phyloP scores from a whole-genome alignment of 345 rosid genomes.

The Psidium friedrichsthalianum region DNA sequence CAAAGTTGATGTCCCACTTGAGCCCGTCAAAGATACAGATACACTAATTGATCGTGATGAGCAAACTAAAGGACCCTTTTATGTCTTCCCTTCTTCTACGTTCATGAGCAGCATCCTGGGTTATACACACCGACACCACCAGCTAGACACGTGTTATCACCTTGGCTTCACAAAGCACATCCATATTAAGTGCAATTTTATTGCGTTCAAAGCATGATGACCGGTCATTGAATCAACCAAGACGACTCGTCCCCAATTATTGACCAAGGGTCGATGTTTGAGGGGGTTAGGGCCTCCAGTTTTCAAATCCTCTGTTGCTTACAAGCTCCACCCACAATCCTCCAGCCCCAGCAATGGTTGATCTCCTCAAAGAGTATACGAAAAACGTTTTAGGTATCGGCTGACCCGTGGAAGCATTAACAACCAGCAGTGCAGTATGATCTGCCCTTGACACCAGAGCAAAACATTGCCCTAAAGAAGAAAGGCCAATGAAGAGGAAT shows the following conservation, averaged over 20 bases:
- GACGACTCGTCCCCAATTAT: conserved; percentile 58
- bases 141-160: conserved; percentile 44
- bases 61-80: conserved; percentile 57
- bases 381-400: too few relatives aligned
- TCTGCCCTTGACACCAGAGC: too few relatives aligned
- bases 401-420: too few relatives aligned
- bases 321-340: conserved; percentile 98
- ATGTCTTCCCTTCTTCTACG: conserved; percentile 68
- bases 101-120: conserved; percentile 90
- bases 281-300: conserved; percentile 89
- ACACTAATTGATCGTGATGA: conserved; percentile 49
- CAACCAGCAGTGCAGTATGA: too few relatives aligned
- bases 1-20: conserved; percentile 46
- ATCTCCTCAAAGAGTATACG: too few relatives aligned
- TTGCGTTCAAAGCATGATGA: conserved; percentile 83
- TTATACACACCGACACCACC: conserved; percentile 89
- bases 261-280: conserved; percentile 87
- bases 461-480: too few relatives aligned
- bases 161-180: conserved; percentile 66
- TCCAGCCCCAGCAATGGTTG: conserved; percentile 98
- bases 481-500: too few relatives aligned
- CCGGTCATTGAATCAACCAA: conserved; percentile 64
- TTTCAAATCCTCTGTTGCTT: conserved; percentile 92
- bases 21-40: conserved; percentile 60
- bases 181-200: conserved; percentile 77